Evolutionary conservation across 225 moss, liverwort and hornwort species (phyloP).

Genomic region (Takakia lepidozioides): DNA sequence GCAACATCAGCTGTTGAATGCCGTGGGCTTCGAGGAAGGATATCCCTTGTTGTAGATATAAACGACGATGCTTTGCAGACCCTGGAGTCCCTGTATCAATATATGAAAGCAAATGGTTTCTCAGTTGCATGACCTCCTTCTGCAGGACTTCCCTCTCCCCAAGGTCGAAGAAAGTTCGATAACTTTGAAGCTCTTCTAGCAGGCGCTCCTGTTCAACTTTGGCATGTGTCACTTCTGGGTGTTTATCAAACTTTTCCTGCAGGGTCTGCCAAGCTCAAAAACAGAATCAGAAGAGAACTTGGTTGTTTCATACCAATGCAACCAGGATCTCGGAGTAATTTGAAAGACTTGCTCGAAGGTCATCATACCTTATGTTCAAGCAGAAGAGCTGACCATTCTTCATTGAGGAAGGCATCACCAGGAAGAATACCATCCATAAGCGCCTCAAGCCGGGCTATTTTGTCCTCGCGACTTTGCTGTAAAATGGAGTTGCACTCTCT

Average conservation of each 20-base stretch:
- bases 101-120: conserved; percentile 66
- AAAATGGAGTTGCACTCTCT: conserved; percentile 89
- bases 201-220: conserved; percentile 81
- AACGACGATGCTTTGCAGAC: conserved; percentile 44
- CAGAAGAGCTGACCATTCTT: conserved; percentile 88
- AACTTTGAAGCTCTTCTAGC: conserved; percentile 74
- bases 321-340: too few relatives aligned
- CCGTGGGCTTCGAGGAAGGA: too few relatives aligned
- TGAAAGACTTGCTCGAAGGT: too few relatives aligned
- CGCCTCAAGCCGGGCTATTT: conserved; percentile 76
- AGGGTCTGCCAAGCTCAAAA: conserved; percentile 41
- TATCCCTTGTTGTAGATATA: conserved; percentile 56
- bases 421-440: conserved; percentile 88
- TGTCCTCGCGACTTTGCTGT: conserved; percentile 86
- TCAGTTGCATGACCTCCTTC: conserved; percentile 67
- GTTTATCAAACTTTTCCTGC: conserved; percentile 92
- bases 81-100: conserved; percentile 49
- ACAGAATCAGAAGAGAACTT: too few relatives aligned
- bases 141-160: conserved; percentile 82
- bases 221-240: conserved; percentile 93
- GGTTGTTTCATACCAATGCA: too few relatives aligned
- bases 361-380: conserved; percentile 70
- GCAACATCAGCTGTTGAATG: conserved; percentile 33
- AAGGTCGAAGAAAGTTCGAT: conserved; percentile 75
- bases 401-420: conserved; percentile 62